Evolutionary conservation across 2,329 filamentous ascomycete genomes (phyloP), one percentile per base, ranked within the genome.

Genomic region (Talaromyces sp.): DNA sequence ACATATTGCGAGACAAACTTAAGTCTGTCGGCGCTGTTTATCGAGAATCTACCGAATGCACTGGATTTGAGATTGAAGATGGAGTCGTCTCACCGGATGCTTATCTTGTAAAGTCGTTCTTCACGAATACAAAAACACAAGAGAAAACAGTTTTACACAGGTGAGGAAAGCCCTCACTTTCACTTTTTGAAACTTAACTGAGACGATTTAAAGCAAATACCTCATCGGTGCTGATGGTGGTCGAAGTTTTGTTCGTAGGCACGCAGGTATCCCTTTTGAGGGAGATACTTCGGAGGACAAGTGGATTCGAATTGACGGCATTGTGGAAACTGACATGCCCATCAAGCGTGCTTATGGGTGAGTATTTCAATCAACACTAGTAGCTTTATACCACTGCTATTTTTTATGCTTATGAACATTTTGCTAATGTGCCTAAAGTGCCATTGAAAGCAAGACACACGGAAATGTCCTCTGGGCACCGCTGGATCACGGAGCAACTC

Each of bases 171-270:
- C 11, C 47, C 7, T 19, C 15, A 5, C 2, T 47, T 29, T n/a
- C 19, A 17, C 10, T 47, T 60, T 2, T 29, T 31, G 25, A 60
- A 15, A 47, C 3, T n/a, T 17, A 47, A 43, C 27, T 45, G 25
- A 60, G 17, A 29, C 25, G 25, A 34, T 34, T 27, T 2, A 1
- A 10, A 43, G 60, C 49, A 51, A 49, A 62, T 61, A 72, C 65
- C 76, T 78, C 1, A 75, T 85, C 2, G 83, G 81, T 1, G 82
- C 82, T 1, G 83, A 85, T 49, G 83, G 84, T 1, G 80, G 82
- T 0, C 77, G 79, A 2, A 83, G 80, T 1, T 78, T 77, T 5
- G 77, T 85, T 2, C 79, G 83, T 19, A 74, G 77, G 49, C 70
- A 74, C 3, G 74, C 79, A 22, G 68, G 69, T 19, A 71, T 82